phyloP scores from a whole-genome alignment of 1,284 basidiomycete genomes.

The Porphyrellus sp. region DNA sequence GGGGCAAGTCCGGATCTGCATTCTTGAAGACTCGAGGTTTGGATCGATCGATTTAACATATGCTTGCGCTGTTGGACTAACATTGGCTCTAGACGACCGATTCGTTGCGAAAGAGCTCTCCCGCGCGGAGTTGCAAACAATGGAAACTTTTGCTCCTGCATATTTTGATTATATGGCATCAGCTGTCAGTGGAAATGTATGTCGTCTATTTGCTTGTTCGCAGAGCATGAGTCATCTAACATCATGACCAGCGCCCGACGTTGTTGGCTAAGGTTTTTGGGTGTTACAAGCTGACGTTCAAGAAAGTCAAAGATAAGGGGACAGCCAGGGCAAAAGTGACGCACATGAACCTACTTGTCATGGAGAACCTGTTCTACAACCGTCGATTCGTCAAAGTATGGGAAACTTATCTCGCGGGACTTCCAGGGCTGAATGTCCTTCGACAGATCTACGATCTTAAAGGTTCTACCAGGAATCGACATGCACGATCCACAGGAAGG shows the following conservation, averaged over 20 bases:
- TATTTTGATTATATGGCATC: conserved; percentile 98
- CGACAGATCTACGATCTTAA: conserved; percentile 90
- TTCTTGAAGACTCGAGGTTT: conserved; percentile 93
- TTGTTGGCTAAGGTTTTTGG: conserved; percentile 97
- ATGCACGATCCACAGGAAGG: conserved; percentile 87
- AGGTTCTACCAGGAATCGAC: conserved; percentile 87
- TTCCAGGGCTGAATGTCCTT: conserved; percentile 5
- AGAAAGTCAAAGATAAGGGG: conserved; percentile 70
- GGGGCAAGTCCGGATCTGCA: conserved; percentile 95
- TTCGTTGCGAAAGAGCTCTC: conserved; percentile 99
- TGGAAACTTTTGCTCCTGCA: conserved; percentile 95
- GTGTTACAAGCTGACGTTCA: conserved; percentile 93
- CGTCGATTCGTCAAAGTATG: conserved; percentile 79
- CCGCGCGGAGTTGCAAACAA: conserved; percentile 86
- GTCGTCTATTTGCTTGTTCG: conserved; percentile 26
- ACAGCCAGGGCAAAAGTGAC: conserved; percentile 71
- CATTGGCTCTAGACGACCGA: conserved; percentile 72
- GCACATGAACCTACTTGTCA: conserved; percentile 94
- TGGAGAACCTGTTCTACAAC: conserved; percentile 98
- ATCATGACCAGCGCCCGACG: conserved; percentile 73
- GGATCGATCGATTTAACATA: background rate
- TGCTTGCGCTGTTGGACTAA: background rate
- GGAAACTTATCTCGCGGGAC: background rate
- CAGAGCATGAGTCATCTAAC: conserved; percentile 1
- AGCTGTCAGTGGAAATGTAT: conserved; percentile 72